Conservation (phyloP, 768 basidiomycete species). For the Leccinum disarticulatum region DNA sequence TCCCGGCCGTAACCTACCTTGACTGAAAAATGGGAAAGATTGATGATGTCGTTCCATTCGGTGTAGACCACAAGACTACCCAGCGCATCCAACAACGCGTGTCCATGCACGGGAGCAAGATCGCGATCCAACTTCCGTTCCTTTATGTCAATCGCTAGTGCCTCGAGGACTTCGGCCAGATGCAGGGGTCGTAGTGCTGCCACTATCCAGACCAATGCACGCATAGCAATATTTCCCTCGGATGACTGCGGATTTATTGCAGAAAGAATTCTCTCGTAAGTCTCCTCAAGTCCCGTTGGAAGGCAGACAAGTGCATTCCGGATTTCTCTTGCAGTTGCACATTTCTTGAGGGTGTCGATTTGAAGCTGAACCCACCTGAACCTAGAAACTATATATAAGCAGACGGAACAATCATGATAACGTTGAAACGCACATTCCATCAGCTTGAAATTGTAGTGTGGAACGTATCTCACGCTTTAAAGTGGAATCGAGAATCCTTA, state of each 20-base stretch:
- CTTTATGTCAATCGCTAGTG: conserved; percentile 12
- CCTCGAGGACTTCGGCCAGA: conserved; percentile 9
- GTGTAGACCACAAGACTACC: conserved; percentile 15
- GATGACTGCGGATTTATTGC: conserved; percentile 1
- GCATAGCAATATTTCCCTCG: neutral
- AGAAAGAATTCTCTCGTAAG: conserved; percentile 19
- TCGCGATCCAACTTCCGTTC: neutral
- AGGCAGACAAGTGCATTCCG: conserved; percentile 8
- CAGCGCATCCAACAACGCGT: conserved; percentile 4
- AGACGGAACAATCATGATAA: neutral
- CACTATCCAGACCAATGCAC: conserved; percentile 17
- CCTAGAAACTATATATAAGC: conserved; percentile 4
- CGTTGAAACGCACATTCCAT: conserved; percentile 9
- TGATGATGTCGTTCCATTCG: neutral
- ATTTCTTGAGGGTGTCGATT: conserved; percentile 10
- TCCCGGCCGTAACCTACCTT: conserved; percentile 8
- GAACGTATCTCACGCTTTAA: conserved; percentile 8
- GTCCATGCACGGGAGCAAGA: neutral
- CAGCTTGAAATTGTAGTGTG: neutral
- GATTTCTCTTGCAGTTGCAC: conserved; percentile 4
- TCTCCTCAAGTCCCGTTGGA: conserved; percentile 15
- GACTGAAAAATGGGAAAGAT: conserved; percentile 18
- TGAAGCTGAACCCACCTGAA: conserved; percentile 23
- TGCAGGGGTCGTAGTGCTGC: conserved; percentile 8
- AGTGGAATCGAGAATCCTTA: neutral